Conservation (phyloP, 345 rosid genomes). For the Cochlearia excelsa region DNA sequence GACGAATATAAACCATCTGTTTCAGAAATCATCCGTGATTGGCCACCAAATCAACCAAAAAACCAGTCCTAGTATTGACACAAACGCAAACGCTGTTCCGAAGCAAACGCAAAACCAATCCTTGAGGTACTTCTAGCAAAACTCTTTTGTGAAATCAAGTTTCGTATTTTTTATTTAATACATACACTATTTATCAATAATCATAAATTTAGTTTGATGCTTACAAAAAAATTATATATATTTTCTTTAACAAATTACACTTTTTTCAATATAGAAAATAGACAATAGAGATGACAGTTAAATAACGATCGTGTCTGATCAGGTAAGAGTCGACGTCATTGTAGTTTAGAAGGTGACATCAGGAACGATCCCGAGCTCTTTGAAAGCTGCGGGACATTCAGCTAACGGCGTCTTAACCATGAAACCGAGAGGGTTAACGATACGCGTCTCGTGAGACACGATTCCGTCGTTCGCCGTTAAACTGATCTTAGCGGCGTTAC, state of each 20-base stretch:
- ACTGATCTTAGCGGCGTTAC: constrained; percentile 45
- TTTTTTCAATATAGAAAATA: constrained; percentile 4
- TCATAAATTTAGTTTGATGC: neutral
- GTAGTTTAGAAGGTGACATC: constrained; percentile 23
- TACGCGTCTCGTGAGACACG: constrained; percentile 37
- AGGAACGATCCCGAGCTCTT: constrained; percentile 51
- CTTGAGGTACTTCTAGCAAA: constrained; percentile 20
- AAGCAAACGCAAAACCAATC: constrained; percentile 19
- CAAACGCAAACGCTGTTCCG: constrained; percentile 8
- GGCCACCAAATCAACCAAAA: constrained; percentile 32
- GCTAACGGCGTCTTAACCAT: constrained; percentile 43
- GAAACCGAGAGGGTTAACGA: constrained; percentile 62
- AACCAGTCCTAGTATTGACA: constrained; percentile 6
- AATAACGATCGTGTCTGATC: constrained; percentile 2
- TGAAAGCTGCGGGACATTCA: constrained; percentile 47
- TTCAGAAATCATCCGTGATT: constrained; percentile 36
- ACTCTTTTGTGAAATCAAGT: constrained; percentile 1
- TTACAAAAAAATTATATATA: neutral
- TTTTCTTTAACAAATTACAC: constrained; percentile 9
- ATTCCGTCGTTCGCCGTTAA: constrained; percentile 50
- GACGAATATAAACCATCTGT: constrained; percentile 30
- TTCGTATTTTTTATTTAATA: constrained; percentile 12
- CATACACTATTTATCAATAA: neutral
- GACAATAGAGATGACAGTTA: constrained; percentile 13
- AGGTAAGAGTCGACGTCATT: neutral